Percentiles rank a stretch among this genome's conserved stretches.
These are phyloP conservation scores for Pichia sp. DNA, from an alignment of 1,139 yeast genomes.

Conservation along the genomic window DNA sequence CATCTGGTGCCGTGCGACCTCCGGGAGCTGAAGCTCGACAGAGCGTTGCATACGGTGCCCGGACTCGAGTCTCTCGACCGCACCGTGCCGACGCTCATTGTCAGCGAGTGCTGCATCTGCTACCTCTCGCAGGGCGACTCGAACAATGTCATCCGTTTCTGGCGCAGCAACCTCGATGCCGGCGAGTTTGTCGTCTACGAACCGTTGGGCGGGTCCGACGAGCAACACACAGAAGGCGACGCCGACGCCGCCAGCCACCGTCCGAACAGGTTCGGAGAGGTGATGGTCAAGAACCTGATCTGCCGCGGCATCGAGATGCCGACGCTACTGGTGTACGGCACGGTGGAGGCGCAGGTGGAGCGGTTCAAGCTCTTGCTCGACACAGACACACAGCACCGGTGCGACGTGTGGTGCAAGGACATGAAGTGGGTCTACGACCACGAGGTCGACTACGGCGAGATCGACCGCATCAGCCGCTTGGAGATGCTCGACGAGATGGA, in stretches of 20 bases:
- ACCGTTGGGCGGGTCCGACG: constrained; percentile 58
- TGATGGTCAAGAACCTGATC: constrained; percentile 73
- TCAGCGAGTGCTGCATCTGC: constrained; percentile 90
- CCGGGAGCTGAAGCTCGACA: constrained; percentile 32
- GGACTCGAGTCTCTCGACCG: constrained; percentile 31
- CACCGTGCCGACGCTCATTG: constrained; percentile 58
- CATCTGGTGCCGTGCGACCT: constrained; percentile 56
- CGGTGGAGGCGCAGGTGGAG: constrained; percentile 42
- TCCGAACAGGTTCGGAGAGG: constrained; percentile 57
- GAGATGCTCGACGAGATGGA: constrained; percentile 90
- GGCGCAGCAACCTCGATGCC: constrained; percentile 30
- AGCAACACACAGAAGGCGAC: background rate
- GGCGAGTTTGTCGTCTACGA: constrained; percentile 66
- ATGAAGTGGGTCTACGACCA: constrained; percentile 57
- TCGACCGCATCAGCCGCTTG: constrained; percentile 49
- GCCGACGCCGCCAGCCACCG: background rate
- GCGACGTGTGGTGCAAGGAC: constrained; percentile 41
- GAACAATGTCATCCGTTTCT: constrained; percentile 43
- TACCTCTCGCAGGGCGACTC: constrained; percentile 63
- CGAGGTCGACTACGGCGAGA: constrained; percentile 50
- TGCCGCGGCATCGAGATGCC: constrained; percentile 73
- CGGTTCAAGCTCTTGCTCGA: constrained; percentile 30
- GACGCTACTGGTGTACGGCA: constrained; percentile 47
- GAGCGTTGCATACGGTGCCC: background rate
- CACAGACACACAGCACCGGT: constrained; percentile 21